Evolutionary conservation across 306 rosid species (phyloP), one percentile per base, ranked within the genome.

Genomic region (Neltuma alba): DNA sequence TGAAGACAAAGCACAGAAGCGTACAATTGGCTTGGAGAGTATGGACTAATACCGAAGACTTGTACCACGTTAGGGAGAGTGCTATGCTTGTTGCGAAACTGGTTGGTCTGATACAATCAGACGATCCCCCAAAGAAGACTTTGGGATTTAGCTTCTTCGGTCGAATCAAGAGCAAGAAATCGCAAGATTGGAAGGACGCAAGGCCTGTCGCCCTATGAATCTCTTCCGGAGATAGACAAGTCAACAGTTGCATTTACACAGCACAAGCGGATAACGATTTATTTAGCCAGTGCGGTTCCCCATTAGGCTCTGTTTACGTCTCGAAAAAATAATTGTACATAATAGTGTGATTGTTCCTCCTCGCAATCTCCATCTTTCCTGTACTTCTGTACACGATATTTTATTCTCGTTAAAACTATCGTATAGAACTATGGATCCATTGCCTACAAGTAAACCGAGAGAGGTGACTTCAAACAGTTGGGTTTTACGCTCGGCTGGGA

Each of bases 31-130:
- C 91, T 33, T 76, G 84, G 83, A 77, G 72, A 61, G 7, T 90
- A 33, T 91, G 99, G 98, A 76, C 92, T 5, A 76, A 83, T 63
- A 87, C 92, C 14, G 72, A 77, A 74, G 97, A 93, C 70, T 28
- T 87, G 74, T 74, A 79, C 62, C 98, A 93, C 79, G 79, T 77
- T 20, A 76, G 77, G 73, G 88, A 91, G 80, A 93, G 98, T 74
- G 98, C 98, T 12, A 76, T 82, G 31, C 96, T 95, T 54, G 89
- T 91, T 62, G 98, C 92, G 1, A 89, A 85, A 87, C 82, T 96
- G 76, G 84, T 91, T 75, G 98, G 92, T 36, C 76, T 92, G 57
- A 82, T 76, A 12, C 89, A 87, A 71, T 76, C 89, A 9, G 61
- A 62, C 33, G 86, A 85, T 57, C 77, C 86, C 21, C 84, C 89